Evolutionary conservation across 495 filamentous ascomycete species (phyloP).

Genomic region (Neurospora sp.): DNA sequence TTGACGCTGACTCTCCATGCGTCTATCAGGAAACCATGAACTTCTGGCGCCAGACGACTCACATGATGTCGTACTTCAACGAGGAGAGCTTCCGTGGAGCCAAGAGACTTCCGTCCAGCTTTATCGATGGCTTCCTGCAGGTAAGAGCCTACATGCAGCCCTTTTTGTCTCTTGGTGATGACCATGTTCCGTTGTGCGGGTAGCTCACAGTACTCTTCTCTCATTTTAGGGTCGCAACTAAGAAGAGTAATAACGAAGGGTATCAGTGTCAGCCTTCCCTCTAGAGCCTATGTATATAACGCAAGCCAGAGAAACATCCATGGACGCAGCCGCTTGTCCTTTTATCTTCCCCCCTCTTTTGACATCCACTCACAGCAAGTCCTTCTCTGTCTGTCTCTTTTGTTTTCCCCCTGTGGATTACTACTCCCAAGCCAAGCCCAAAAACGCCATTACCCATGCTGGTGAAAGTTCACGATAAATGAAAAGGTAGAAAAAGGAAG

Average conservation of each 20-base stretch:
- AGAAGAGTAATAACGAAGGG: slow-evolving; percentile 12
- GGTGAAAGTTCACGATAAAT: neutral
- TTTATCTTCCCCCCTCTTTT: neutral
- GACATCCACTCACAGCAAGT: neutral
- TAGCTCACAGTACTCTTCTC: neutral
- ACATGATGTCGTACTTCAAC: slow-evolving; percentile 95
- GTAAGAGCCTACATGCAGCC: slow-evolving; percentile 30
- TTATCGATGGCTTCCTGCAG: slow-evolving; percentile 91
- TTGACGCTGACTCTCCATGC: neutral
- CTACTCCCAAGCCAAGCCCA: slow-evolving; percentile 6
- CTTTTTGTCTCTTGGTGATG: neutral
- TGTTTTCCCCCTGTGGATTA: neutral
- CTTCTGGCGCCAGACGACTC: slow-evolving; percentile 95
- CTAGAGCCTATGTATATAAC: neutral
- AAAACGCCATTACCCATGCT: slow-evolving; percentile 18
- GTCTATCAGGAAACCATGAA: slow-evolving; percentile 84
- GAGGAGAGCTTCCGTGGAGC: slow-evolving; percentile 66
- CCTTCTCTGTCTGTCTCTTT: neutral
- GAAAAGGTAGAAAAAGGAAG: neutral
- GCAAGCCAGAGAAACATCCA: neutral
- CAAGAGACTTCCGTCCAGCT: slow-evolving; percentile 69
- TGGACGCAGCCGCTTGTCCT: neutral
- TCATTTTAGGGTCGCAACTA: slow-evolving; percentile 41
- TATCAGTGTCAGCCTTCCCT: neutral
- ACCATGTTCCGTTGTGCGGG: neutral